Base-by-base conservation (phyloP, 2,329 filamentous ascomycete species). In the Cladosporium sphaerospermum region DNA sequence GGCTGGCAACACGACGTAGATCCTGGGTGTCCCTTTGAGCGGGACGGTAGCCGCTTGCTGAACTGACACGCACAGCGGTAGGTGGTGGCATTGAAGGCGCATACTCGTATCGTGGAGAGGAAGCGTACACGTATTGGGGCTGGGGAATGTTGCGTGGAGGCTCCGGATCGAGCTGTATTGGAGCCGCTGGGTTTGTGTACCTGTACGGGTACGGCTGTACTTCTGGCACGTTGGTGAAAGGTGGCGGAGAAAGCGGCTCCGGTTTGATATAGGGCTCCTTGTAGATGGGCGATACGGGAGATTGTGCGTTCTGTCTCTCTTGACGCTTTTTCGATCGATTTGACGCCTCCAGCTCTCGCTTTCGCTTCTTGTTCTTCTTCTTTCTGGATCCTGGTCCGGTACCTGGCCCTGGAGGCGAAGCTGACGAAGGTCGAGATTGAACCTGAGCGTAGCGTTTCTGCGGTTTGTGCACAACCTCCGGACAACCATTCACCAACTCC, bases 211-310 rank as follows among this genome's bases (percentile, higher is more conserved):
- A 67, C 6, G 68, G 62, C 40, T 69, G 69, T 28, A 60, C 55
- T 46, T 73, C 69, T 36, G 69, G 56, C 40, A 70, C 58, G 16
- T 61, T 60, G 11, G 73, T 68, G 55, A 83, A 78, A 1, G 78
- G 77, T 40, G 79, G 79, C 16, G 82, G 82, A 10, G 82, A 84
- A 14, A 82, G 69, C 7, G 81, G 80, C 62, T 85, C 82, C 59
- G 80, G 76, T 63, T 84, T 85, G 64, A 85, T 81, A 57, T 76
- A 77, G 8, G 78, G 70, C 52, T 77, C 77, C 44, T 47, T 43
- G 28, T 46, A 46, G 16, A 34, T 47, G 2, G 73, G 69, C 18
- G 66, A 66, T 50, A 60, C 60, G 53, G 66, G 65, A 48, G 65
- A 67, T 46, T 65, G 67, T 55, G 62, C 65, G 53, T 66, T 66